Percentiles rank a stretch among this genome's conserved stretches.
Conservation (phyloP, 2,329 filamentous ascomycete species). For the Talaromyces islandicus region DNA sequence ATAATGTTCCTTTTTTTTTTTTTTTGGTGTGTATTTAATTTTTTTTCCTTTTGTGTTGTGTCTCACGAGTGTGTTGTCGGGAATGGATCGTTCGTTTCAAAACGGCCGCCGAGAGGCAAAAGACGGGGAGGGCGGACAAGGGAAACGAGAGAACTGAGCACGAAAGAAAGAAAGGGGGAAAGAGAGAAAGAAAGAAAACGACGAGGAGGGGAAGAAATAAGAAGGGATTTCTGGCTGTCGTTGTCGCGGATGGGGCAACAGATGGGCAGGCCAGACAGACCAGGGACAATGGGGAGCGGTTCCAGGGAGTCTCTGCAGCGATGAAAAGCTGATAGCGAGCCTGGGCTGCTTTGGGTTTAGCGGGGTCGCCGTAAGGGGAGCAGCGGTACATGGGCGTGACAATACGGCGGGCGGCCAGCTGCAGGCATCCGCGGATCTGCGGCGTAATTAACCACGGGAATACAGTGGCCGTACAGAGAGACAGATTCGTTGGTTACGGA, state of each 20-base stretch:
- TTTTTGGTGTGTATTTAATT: background rate
- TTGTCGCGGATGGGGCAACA: background rate
- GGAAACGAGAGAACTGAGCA: slow-evolving; percentile 5
- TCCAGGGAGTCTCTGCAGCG: background rate
- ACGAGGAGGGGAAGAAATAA: background rate
- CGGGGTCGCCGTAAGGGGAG: background rate
- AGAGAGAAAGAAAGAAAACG: slow-evolving; percentile 10
- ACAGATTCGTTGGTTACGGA: too few relatives aligned
- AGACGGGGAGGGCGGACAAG: slow-evolving; percentile 11
- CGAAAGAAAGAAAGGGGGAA: slow-evolving; percentile 8
- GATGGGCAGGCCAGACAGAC: background rate
- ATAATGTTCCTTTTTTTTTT: background rate
- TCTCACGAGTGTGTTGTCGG: slow-evolving; percentile 14
- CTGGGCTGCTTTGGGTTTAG: background rate
- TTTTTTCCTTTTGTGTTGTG: background rate
- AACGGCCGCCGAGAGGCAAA: slow-evolving; percentile 12
- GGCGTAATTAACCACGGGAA: background rate
- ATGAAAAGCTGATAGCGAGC: background rate
- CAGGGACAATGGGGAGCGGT: background rate
- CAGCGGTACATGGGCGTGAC: background rate
- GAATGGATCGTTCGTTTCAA: slow-evolving; percentile 31
- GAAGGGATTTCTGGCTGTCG: background rate
- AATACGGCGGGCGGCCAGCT: background rate
- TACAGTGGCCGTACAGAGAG: background rate
- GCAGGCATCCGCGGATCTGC: background rate